A percentile compares a stretch with the other conserved stretches of the same genome.
These are phyloP conservation scores for Coffea humblotiana DNA, from an alignment of 305 asterid species.

Conservation along the genomic window DNA sequence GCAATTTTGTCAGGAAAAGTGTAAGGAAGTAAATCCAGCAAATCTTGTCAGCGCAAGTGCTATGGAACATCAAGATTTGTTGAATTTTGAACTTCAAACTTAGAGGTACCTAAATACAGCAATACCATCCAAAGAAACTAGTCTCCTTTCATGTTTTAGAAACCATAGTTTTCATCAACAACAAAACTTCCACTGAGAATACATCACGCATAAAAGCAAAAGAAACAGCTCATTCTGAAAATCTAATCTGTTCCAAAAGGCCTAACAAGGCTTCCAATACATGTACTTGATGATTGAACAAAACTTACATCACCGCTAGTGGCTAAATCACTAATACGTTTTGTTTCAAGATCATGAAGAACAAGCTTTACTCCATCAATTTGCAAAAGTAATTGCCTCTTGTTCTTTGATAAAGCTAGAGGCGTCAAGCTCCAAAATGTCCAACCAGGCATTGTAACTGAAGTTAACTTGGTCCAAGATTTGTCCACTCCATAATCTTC, in stretches of 20 bases:
- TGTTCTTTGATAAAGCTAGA: not conserved
- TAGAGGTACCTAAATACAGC: too few relatives aligned
- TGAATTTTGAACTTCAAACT: too few relatives aligned
- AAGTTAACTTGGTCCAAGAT: slow-evolving; percentile 2
- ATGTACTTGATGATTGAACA: not conserved
- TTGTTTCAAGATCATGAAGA: not conserved
- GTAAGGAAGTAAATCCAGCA: too few relatives aligned
- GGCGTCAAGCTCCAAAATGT: not conserved
- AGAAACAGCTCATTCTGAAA: too few relatives aligned
- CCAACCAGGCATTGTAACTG: not conserved
- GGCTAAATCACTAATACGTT: not conserved
- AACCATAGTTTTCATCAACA: too few relatives aligned
- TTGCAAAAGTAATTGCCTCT: not conserved
- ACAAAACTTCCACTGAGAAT: too few relatives aligned
- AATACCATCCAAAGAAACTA: too few relatives aligned
- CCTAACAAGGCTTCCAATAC: not conserved
- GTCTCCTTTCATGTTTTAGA: too few relatives aligned
- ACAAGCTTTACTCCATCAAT: not conserved
- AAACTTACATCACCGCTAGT: not conserved
- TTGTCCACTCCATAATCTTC: not conserved
- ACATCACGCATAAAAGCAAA: too few relatives aligned
- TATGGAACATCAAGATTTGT: too few relatives aligned
- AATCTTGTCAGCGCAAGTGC: too few relatives aligned
- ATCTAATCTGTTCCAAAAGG: not conserved
- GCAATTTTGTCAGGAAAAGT: too few relatives aligned